Base-by-base conservation (phyloP, 2,329 filamentous ascomycete genomes). In the Colletotrichum tamarilloi region DNA sequence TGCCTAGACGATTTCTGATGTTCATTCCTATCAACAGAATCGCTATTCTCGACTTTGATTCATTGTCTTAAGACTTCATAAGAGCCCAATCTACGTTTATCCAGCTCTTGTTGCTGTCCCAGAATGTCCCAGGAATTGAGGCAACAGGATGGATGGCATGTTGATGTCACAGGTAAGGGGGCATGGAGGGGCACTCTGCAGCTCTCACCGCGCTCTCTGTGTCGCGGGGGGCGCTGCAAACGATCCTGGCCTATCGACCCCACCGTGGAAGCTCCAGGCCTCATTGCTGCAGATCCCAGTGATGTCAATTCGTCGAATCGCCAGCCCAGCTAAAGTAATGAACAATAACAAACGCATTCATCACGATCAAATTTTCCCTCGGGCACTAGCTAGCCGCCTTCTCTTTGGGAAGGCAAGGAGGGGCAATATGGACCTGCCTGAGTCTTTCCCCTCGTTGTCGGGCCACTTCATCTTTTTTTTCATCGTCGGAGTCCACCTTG, bases 271-370 rank as follows among this genome's bases (percentile, higher is more conserved):
- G 46, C 62, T 64, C 62, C 35, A 52, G 49, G 19, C 38, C 55
- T 65, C 12, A 12, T 16, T 55, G 42, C 62, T 49, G 71, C 67
- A 70, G 67, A 70, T 70, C 60, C 62, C 24, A 32, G 67, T 73
- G 67, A 73, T 73, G 71, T 73, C 71, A 73, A 70, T 63, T 49
- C 42, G 32, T 60, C 28, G 42, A 38, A 60, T 49, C 68, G 62
- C 22, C 53, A 28, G 53, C 42, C 42, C 42, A 49, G 42, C 42
- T 22, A 56, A 22, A 56, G 12, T 56, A 28, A 56, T 55, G 63
- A 42, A 52, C 49, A 68, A 49, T 32, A 24, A 24, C 24, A 28
- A 30, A 38, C 38, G 11, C 28, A 9, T 35, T 56, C 63, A 67
- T 57, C 68, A 24, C 56, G 64, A 60, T 68, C 42, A 62, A 56